Evolutionary conservation across 2,329 filamentous ascomycete species (phyloP).

Genomic region (Dactylonectria macrodidyma): DNA sequence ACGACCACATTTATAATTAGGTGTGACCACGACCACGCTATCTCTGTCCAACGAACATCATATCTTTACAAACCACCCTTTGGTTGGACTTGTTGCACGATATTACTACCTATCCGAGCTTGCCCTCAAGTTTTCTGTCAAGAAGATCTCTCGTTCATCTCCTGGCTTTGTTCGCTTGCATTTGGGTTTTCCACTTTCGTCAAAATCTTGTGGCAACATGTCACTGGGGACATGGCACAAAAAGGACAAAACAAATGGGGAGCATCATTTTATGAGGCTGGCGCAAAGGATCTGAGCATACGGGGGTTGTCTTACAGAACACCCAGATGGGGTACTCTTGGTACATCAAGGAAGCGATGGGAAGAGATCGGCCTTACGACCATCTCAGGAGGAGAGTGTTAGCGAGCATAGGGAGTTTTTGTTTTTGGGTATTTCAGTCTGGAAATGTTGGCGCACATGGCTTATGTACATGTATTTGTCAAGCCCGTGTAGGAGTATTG

Average conservation of each 20-base stretch:
- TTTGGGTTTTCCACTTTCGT: constrained; percentile 38
- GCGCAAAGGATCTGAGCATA: constrained; percentile 32
- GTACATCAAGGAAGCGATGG: background rate
- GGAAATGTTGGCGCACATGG: constrained; percentile 37
- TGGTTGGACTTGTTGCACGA: constrained; percentile 30
- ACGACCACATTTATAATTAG: constrained; percentile 32
- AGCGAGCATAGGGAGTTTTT: constrained; percentile 43
- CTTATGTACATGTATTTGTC: constrained; percentile 31
- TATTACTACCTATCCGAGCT: constrained; percentile 32
- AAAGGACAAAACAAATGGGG: constrained; percentile 33
- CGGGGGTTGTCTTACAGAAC: constrained; percentile 28
- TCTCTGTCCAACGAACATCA: constrained; percentile 33
- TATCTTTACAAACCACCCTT: constrained; percentile 25
- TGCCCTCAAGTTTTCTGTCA: constrained; percentile 25
- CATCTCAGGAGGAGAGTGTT: constrained; percentile 30
- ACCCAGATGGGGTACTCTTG: constrained; percentile 12
- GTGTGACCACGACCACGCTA: constrained; percentile 34
- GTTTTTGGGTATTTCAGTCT: constrained; percentile 16
- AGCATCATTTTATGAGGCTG: constrained; percentile 30
- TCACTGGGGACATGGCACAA: constrained; percentile 31
- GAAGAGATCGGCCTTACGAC: constrained; percentile 30
- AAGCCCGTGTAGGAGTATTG: constrained; percentile 36
- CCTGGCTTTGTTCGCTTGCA: constrained; percentile 30
- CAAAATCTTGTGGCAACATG: constrained; percentile 26
- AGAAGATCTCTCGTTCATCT: constrained; percentile 39